Base-by-base conservation (phyloP, 768 basidiomycete species). In the Amanita thiersii region DNA sequence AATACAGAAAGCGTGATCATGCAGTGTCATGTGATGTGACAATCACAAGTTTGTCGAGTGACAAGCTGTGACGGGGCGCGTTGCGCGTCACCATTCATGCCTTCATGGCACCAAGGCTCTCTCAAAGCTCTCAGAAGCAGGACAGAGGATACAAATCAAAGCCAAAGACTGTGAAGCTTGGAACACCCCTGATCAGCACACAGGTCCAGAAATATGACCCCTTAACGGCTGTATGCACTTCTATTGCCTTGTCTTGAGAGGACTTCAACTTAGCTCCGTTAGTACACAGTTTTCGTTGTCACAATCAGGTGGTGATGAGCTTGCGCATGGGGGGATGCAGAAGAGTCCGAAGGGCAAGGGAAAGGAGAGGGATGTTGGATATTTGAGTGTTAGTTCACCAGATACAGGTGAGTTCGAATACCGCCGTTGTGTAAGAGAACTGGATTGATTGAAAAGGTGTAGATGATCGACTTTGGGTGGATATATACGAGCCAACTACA, bases 401-500 rank as follows among this genome's bases (percentile, higher is more conserved):
- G 41, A 30, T 20, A 31, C 15, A 8, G 30, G 41, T 45, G 9
- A 31, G 41, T 17, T 24, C 24, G 46, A 35, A 25, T 8, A 40
- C 25, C 10, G 8, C 14, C 10, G 29, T 20, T 19, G 12, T 14
- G 12, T 33, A 11, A 1, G 31, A 28, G 33, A 17, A 12, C 26
- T 25, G 32, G 21, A 15, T 15, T 25, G 26, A 19, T 36, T 24
- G 19, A 17, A 14, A 12, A 18, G 26, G 14, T 5, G 28, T 30
- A 64, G 72, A 64, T 40, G 66, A 66, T 39, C 51, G 55, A 34
- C 54, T 81, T 37, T 81, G 81, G 81, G 69, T 79, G 3, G 81
- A 82, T 53, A 70, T 69, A 26, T 77, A 81, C 48, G 74, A 79
- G 54, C 80, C 80, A 15, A 65, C 49, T 2, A 66, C 73, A 6